Percentiles rank a stretch among this genome's conserved stretches.
phyloP scores from a whole-genome alignment of 176 grass and related monocot species.

The Cocos nucifera region DNA sequence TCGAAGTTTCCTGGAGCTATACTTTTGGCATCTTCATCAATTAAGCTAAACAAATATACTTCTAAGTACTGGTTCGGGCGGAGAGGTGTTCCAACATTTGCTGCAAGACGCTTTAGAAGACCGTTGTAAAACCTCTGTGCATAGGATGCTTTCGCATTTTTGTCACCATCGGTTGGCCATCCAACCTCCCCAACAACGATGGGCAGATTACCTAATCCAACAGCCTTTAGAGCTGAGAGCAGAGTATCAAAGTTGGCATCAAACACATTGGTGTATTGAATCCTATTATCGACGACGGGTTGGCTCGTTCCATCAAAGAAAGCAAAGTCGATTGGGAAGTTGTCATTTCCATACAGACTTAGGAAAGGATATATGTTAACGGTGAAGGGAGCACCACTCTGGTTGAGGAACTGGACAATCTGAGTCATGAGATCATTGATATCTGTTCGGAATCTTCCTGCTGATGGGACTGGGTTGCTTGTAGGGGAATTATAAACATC shows the following conservation, averaged over 20 bases:
- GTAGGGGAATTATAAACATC: conserved; percentile 30
- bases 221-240: conserved; percentile 16
- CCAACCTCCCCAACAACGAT: conserved; percentile 22
- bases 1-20: conserved; percentile 20
- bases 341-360: conserved; percentile 12
- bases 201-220: conserved; percentile 7
- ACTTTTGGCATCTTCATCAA: conserved; percentile 25
- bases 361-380: conserved; percentile 32
- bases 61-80: conserved; percentile 22
- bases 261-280: conserved; percentile 19
- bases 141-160: conserved; percentile 13
- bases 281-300: conserved; percentile 14
- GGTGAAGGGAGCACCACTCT: conserved; percentile 14
- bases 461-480: conserved; percentile 9
- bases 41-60: conserved; percentile 23
- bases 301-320: conserved; percentile 24
- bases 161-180: conserved; percentile 19
- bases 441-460: conserved; percentile 13
- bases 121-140: conserved; percentile 22
- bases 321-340: conserved; percentile 19
- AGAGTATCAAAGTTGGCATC: conserved; percentile 28
- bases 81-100: conserved; percentile 10
- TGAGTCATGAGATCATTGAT: conserved; percentile 16
- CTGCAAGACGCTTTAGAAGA: conserved; percentile 16
- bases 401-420: conserved; percentile 20